A percentile compares a stretch with the other conserved stretches of the same genome.
Conservation (phyloP, 2,329 filamentous ascomycete species). For the Teratosphaeria gauchensis region DNA sequence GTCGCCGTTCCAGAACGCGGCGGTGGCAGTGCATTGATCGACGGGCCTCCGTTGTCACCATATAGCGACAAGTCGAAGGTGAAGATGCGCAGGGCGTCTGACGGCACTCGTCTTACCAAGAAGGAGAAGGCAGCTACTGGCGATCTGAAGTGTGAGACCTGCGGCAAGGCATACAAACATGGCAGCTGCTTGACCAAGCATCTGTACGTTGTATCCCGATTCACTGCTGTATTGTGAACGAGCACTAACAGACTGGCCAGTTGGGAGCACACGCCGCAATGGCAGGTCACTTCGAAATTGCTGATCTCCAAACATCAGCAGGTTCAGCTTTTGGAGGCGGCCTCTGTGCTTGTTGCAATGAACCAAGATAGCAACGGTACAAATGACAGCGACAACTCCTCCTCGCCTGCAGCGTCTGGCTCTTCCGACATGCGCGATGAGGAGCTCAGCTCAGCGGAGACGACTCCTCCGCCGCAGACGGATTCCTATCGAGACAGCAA, state of each 20-base stretch:
- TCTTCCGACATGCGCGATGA: slow-evolving; percentile 68
- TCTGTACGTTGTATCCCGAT: slow-evolving; percentile 62
- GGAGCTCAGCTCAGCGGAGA: slow-evolving; percentile 76
- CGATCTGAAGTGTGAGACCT: slow-evolving; percentile 93
- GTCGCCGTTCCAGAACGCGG: slow-evolving; percentile 27
- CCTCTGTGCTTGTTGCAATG: slow-evolving; percentile 93
- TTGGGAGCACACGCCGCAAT: slow-evolving; percentile 99
- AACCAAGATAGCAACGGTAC: slow-evolving; percentile 56
- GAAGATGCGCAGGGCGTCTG: slow-evolving; percentile 60
- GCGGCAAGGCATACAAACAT: slow-evolving; percentile 99
- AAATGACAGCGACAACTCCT: slow-evolving; percentile 70
- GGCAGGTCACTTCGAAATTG: slow-evolving; percentile 92
- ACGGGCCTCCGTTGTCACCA: slow-evolving; percentile 52
- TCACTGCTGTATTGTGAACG: neutral
- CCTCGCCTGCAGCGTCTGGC: slow-evolving; percentile 72
- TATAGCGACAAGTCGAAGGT: slow-evolving; percentile 41
- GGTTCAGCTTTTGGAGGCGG: slow-evolving; percentile 92
- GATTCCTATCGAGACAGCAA: slow-evolving; percentile 43
- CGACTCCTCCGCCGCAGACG: slow-evolving; percentile 74
- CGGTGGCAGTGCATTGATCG: slow-evolving; percentile 49
- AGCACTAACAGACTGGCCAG: slow-evolving; percentile 38
- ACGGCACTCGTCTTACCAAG: slow-evolving; percentile 74
- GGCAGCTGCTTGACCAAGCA: slow-evolving; percentile 99
- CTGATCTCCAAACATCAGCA: slow-evolving; percentile 99
- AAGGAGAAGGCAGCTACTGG: slow-evolving; percentile 71